phyloP scores from a whole-genome alignment of 768 basidiomycete species.

The Suillus variegatus region DNA sequence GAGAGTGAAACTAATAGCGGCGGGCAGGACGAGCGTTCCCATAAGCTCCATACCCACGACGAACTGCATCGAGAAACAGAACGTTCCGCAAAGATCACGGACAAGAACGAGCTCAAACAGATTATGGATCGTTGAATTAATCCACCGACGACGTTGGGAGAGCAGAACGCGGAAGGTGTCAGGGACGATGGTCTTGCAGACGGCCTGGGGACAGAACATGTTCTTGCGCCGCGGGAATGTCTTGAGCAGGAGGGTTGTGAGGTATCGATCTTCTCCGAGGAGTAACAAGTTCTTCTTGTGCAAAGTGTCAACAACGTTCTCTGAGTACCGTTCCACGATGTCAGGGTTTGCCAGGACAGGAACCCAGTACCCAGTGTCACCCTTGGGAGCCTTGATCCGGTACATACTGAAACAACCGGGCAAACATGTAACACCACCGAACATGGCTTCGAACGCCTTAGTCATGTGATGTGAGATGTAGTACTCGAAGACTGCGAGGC shows the following conservation, averaged over 20 bases:
- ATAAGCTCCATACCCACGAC: conserved; percentile 98
- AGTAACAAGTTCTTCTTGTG: conserved; percentile 99
- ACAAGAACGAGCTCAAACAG: conserved; percentile 93
- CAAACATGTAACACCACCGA: conserved; percentile 98
- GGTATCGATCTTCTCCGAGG: conserved; percentile 98
- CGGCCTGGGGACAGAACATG: conserved; percentile 97
- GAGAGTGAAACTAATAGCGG: conserved; percentile 95
- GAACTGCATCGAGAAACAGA: conserved; percentile 99
- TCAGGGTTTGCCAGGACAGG: conserved; percentile 98
- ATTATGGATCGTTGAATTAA: conserved; percentile 99
- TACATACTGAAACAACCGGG: conserved; percentile 99
- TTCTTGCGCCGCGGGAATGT: conserved; percentile 99
- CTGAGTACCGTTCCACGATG: conserved; percentile 97
- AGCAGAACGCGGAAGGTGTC: conserved; percentile 93
- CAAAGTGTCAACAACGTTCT: conserved; percentile 98
- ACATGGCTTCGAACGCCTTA: conserved; percentile 99
- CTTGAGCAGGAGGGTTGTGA: conserved; percentile 96
- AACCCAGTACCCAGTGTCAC: conserved; percentile 94
- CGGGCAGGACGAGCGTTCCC: conserved; percentile 94
- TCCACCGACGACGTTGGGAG: conserved; percentile 98
- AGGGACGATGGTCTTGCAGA: conserved; percentile 98
- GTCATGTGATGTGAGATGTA: conserved; percentile 99
- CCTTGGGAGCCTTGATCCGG: conserved; percentile 99
- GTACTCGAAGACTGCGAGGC: conserved; percentile 88
- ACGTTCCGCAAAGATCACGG: conserved; percentile 97